Conservation (phyloP, 441 rosid species). For the Theobroma grandiflorum region DNA sequence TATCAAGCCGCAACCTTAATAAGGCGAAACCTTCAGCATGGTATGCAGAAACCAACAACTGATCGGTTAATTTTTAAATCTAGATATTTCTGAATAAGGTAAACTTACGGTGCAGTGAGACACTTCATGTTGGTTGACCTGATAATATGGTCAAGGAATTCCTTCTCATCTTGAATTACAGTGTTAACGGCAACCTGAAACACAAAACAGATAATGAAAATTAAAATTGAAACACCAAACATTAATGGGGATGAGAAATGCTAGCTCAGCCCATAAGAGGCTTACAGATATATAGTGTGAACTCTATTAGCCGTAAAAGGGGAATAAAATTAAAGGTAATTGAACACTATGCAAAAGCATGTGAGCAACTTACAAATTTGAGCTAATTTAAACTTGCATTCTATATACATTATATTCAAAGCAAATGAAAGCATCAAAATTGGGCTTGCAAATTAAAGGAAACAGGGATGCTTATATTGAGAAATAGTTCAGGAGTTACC, state of each 20-base stretch:
- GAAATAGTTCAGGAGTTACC: slow-evolving; percentile 44
- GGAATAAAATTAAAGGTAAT: not conserved
- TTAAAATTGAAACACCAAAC: not conserved
- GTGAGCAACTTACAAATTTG: not conserved
- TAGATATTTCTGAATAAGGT: not conserved
- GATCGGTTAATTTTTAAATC: not conserved
- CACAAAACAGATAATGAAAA: not conserved
- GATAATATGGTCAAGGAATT: slow-evolving; percentile 82
- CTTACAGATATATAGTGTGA: not conserved
- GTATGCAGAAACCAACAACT: not conserved
- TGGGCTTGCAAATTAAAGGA: not conserved
- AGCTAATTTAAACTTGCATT: not conserved
- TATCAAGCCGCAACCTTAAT: not conserved
- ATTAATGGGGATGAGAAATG: not conserved
- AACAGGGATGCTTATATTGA: not conserved
- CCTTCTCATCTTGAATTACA: slow-evolving; percentile 76
- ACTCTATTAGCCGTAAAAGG: not conserved
- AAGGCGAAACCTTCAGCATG: not conserved
- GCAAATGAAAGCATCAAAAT: not conserved
- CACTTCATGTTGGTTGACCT: slow-evolving; percentile 96
- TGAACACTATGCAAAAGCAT: not conserved
- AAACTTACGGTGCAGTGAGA: slow-evolving; percentile 83
- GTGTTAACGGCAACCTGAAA: slow-evolving; percentile 94
- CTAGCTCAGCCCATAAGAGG: not conserved
- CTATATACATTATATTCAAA: not conserved